These are phyloP conservation scores for Paecilomyces sp. DNA, from an alignment of 2,329 filamentous ascomycete genomes.

Conservation along the genomic window DNA sequence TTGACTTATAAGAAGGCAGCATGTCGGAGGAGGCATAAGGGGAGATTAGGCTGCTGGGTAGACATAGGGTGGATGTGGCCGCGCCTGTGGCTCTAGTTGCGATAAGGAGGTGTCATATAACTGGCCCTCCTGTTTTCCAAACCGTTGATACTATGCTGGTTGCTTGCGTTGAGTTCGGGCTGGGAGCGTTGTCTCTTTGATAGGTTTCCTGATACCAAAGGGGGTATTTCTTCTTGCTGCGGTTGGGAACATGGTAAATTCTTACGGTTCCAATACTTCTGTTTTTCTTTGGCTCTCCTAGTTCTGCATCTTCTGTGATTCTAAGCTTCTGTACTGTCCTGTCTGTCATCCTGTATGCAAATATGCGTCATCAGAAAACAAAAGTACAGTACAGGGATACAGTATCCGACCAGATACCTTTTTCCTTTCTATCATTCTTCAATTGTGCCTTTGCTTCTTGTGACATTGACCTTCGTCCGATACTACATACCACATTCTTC, in stretches of 20 bases:
- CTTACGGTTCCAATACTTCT: neutral
- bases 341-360: neutral
- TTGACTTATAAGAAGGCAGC: slow-evolving; percentile 46
- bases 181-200: neutral
- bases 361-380: neutral
- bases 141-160: neutral
- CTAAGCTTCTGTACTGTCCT: neutral
- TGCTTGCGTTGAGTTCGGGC: neutral
- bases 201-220: neutral
- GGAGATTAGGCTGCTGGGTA: neutral
- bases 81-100: neutral
- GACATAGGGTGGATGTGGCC: neutral
- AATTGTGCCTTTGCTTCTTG: neutral
- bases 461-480: neutral
- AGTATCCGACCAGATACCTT: neutral
- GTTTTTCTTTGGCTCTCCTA: neutral
- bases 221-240: neutral
- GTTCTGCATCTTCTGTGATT: neutral
- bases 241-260: neutral
- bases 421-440: neutral
- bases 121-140: neutral
- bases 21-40: neutral
- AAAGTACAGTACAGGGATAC: neutral
- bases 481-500: neutral
- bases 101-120: neutral